Conservation (phyloP, 2,329 filamentous ascomycete genomes). For the Scedosporium apiospermum region DNA sequence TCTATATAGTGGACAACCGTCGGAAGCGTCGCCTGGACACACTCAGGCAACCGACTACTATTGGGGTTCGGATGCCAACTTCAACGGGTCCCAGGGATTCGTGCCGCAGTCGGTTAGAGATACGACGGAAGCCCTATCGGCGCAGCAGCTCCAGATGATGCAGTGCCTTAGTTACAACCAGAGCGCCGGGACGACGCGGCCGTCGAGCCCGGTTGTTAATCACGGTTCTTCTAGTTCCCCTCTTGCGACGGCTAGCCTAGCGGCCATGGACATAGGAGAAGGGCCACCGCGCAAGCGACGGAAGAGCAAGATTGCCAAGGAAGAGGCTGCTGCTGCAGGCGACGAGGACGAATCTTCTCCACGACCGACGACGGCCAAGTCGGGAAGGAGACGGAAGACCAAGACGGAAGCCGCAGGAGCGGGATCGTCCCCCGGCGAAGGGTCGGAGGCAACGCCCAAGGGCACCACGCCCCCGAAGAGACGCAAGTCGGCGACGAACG, state of each 20-base stretch:
- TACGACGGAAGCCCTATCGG: slow-evolving; percentile 46
- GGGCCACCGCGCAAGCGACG: slow-evolving; percentile 40
- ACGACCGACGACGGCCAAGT: background rate
- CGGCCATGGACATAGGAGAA: slow-evolving; percentile 16
- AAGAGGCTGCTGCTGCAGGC: slow-evolving; percentile 14
- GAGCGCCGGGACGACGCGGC: slow-evolving; percentile 50
- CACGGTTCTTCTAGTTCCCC: background rate
- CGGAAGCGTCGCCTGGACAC: background rate
- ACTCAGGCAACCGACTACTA: slow-evolving; percentile 30
- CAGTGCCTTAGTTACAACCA: slow-evolving; percentile 46
- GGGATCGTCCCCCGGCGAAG: background rate
- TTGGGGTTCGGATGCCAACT: slow-evolving; percentile 62
- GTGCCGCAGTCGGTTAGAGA: slow-evolving; percentile 46
- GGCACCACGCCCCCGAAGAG: slow-evolving; percentile 28
- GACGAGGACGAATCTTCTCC: slow-evolving; percentile 7
- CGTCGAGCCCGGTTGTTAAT: slow-evolving; percentile 38
- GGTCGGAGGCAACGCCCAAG: background rate
- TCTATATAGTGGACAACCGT: background rate
- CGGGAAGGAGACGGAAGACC: background rate
- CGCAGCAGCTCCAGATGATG: slow-evolving; percentile 45
- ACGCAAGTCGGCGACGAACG: slow-evolving; percentile 32
- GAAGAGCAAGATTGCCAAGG: slow-evolving; percentile 42
- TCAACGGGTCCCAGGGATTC: slow-evolving; percentile 49
- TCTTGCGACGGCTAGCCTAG: slow-evolving; percentile 5
- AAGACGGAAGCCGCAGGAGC: background rate